These are phyloP conservation scores for Elaeis oleifera DNA, from an alignment of 202 grass and related monocot species.

Conservation along the genomic window DNA sequence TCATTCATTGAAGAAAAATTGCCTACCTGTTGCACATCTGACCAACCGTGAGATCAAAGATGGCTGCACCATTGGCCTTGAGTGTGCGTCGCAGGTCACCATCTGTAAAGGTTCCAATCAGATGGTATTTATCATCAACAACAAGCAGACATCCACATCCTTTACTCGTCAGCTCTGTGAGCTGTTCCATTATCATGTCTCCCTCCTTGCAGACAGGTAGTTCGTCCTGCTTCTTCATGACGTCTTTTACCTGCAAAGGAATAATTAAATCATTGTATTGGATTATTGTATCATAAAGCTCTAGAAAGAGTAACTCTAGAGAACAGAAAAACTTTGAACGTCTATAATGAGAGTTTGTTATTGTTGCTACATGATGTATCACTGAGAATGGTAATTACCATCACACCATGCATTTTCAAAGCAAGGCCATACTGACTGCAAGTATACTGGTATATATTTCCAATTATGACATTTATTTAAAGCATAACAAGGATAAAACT, in stretches of 20 bases:
- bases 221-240: conserved; percentile 95
- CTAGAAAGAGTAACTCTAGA: no score
- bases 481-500: no score
- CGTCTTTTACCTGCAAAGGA: conserved; percentile 80
- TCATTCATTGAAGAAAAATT: background rate
- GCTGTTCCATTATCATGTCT: conserved; percentile 98
- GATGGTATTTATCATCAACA: conserved; percentile 70
- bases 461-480: no score
- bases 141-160: conserved; percentile 92
- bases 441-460: no score
- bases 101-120: conserved; percentile 94
- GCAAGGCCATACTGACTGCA: no score
- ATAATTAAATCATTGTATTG: background rate
- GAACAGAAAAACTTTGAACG: no score
- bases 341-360: no score
- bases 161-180: conserved; percentile 95
- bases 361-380: no score
- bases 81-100: conserved; percentile 89
- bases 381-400: no score
- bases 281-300: background rate
- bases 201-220: conserved; percentile 91
- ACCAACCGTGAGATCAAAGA: conserved; percentile 85
- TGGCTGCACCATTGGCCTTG: conserved; percentile 66
- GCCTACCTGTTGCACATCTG: conserved; percentile 96
- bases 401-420: no score